These are phyloP conservation scores for Biancaea sappan DNA, from an alignment of 306 rosid genomes.

Conservation along the genomic window DNA sequence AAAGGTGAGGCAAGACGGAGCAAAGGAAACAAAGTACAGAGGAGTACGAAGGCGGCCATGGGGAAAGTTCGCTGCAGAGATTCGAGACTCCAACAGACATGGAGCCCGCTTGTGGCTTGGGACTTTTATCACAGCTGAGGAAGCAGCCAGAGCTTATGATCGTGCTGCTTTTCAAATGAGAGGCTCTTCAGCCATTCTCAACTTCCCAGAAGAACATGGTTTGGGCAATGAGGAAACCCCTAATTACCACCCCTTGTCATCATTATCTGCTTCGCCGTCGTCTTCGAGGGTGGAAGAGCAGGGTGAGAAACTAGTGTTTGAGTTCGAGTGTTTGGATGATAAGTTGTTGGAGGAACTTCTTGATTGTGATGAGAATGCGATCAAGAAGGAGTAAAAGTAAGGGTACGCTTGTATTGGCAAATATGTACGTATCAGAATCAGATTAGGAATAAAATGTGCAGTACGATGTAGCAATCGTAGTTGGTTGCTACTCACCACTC, in stretches of 20 bases:
- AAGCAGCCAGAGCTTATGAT: conserved; percentile 78
- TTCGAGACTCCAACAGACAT: conserved; percentile 40
- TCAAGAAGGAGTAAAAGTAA: conserved; percentile 12
- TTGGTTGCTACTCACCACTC: background rate
- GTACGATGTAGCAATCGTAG: too few species aligned
- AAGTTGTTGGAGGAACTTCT: conserved; percentile 71
- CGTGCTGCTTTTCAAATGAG: conserved; percentile 69
- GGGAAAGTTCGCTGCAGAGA: conserved; percentile 52
- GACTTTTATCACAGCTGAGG: conserved; percentile 60
- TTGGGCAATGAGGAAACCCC: conserved; percentile 12
- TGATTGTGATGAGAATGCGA: conserved; percentile 36
- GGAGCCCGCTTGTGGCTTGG: conserved; percentile 77
- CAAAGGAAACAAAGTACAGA: conserved; percentile 24
- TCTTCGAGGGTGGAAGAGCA: conserved; percentile 20
- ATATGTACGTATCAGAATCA: too few species aligned
- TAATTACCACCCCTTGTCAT: conserved; percentile 4
- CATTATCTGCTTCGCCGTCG: conserved; percentile 21
- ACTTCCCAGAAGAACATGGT: conserved; percentile 59
- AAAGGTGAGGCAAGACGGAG: background rate
- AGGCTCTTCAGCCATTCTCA: conserved; percentile 67
- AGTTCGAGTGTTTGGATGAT: conserved; percentile 68
- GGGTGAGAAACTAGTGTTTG: conserved; percentile 45
- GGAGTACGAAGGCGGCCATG: conserved; percentile 49
- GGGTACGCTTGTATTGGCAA: background rate
- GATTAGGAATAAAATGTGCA: background rate